Percentiles rank a stretch among this genome's conserved stretches.
phyloP scores from a whole-genome alignment of 2,329 filamentous ascomycete genomes.

The Colletotrichum truncatum region DNA sequence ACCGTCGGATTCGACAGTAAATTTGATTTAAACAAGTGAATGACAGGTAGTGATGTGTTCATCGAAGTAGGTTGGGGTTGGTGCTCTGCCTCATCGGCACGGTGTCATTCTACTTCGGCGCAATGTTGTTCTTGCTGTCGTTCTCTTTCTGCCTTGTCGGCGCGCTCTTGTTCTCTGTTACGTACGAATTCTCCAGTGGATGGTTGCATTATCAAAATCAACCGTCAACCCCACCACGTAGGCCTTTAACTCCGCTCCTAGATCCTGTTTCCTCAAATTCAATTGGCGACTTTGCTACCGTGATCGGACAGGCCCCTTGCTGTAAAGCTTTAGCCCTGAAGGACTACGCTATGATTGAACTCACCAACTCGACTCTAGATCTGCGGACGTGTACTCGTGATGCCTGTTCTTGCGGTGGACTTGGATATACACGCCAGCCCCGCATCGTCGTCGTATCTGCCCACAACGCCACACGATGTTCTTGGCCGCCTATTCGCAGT shows the following conservation, averaged over 20 bases:
- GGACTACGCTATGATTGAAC: not conserved
- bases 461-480: not conserved
- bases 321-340: not conserved
- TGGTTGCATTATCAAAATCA: too few species aligned
- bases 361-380: not conserved
- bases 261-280: not conserved
- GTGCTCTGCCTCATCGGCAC: conserved; percentile 33
- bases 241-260: not conserved
- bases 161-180: too few species aligned
- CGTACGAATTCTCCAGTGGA: too few species aligned
- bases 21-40: conserved; percentile 34
- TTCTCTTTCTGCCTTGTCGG: too few species aligned
- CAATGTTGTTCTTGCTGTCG: conserved; percentile 6
- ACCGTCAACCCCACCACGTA: too few species aligned
- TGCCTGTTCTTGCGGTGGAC: not conserved
- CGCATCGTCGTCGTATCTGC: not conserved
- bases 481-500: not conserved
- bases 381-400: not conserved
- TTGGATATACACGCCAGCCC: not conserved
- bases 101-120: conserved; percentile 22
- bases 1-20: conserved; percentile 36
- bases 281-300: not conserved
- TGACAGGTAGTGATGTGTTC: conserved; percentile 43
- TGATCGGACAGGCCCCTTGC: not conserved
- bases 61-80: conserved; percentile 36